phyloP scores from a whole-genome alignment of 108 stramenopile genomes.

The Cyclotella atomus region DNA sequence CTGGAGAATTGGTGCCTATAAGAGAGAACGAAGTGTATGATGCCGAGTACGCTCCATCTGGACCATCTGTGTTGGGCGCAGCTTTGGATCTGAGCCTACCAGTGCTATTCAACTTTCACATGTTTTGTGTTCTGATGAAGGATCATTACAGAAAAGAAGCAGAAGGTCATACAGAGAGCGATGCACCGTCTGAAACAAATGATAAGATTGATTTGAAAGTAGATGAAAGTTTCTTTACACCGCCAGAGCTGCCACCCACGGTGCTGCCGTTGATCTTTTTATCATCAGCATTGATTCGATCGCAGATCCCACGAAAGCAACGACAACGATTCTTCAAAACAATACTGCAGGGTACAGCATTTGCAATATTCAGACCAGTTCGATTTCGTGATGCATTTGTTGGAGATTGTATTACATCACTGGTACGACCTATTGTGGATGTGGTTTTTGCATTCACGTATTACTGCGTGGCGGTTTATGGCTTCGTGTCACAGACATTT shows the following conservation, averaged over 20 bases:
- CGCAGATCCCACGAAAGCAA: slow-evolving; percentile 68
- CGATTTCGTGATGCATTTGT: slow-evolving; percentile 84
- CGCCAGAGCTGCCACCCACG: slow-evolving; percentile 65
- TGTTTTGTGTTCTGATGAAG: slow-evolving; percentile 73
- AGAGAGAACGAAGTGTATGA: slow-evolving; percentile 45
- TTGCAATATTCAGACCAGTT: slow-evolving; percentile 66
- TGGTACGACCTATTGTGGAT: slow-evolving; percentile 84
- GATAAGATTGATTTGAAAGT: slow-evolving; percentile 50
- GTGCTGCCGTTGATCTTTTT: slow-evolving; percentile 83
- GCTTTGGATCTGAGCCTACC: slow-evolving; percentile 85
- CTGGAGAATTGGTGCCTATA: slow-evolving; percentile 9
- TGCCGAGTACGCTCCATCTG: slow-evolving; percentile 86
- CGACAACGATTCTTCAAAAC: slow-evolving; percentile 80
- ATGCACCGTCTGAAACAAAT: background rate
- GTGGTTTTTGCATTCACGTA: slow-evolving; percentile 78
- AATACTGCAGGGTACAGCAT: slow-evolving; percentile 64
- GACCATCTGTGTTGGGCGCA: slow-evolving; percentile 82
- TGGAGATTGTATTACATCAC: slow-evolving; percentile 78
- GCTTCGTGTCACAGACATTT: slow-evolving; percentile 59
- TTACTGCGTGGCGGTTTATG: slow-evolving; percentile 72
- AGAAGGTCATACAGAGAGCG: background rate
- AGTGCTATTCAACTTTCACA: slow-evolving; percentile 88
- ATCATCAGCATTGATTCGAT: slow-evolving; percentile 70
- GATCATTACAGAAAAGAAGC: slow-evolving; percentile 52
- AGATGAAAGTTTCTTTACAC: slow-evolving; percentile 38